Evolutionary conservation across 495 filamentous ascomycete species (phyloP).

Genomic region (Usnea hakonensis): DNA sequence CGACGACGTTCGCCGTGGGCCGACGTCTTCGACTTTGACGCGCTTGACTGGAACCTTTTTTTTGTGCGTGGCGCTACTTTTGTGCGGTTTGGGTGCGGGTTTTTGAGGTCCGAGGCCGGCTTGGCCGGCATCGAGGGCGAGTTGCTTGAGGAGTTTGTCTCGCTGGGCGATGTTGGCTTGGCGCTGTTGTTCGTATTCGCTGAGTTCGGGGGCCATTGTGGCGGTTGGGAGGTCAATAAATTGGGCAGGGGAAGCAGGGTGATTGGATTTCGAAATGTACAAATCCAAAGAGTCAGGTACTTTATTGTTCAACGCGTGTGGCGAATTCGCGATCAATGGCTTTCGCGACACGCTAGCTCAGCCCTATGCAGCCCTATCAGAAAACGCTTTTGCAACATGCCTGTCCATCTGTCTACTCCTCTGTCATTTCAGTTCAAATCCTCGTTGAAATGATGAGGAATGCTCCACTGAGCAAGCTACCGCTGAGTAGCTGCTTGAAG

Average conservation of each 20-base stretch:
- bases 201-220: conserved; percentile 35
- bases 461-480: not conserved
- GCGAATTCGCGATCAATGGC: not conserved
- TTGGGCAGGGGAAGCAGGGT: not conserved
- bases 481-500: not conserved
- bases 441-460: not conserved
- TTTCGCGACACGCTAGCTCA: not conserved
- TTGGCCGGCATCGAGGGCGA: conserved; percentile 44
- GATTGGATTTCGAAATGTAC: no score
- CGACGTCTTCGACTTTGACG: conserved; percentile 40
- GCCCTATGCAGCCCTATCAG: not conserved
- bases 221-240: not conserved
- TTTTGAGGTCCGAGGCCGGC: conserved; percentile 42
- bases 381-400: not conserved
- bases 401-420: not conserved
- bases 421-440: not conserved
- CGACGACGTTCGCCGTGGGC: conserved; percentile 57
- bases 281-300: not conserved
- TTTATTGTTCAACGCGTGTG: not conserved
- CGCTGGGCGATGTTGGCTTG: conserved; percentile 69
- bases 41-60: conserved; percentile 45
- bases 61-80: conserved; percentile 33
- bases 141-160: conserved; percentile 56
- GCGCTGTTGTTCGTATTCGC: conserved; percentile 62
- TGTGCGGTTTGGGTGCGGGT: conserved; percentile 23